Evolutionary conservation across 805 yeast genomes (phyloP).

Genomic region (Lachancea meyersii): DNA sequence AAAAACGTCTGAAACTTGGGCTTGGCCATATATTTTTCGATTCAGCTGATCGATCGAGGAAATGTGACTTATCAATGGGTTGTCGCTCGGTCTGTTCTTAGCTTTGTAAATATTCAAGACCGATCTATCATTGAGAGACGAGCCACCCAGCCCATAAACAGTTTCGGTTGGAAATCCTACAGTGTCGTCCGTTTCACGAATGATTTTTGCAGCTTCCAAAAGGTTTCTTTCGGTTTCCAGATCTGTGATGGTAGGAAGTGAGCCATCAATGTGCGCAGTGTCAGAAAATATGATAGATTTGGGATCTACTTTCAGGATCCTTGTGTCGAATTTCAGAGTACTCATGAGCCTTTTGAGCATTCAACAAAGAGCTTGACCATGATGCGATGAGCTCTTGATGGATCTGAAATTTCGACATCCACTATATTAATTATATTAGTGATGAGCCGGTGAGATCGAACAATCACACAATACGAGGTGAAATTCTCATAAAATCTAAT

Average conservation of each 20-base stretch:
- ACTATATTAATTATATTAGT: no score
- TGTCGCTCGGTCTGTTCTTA: slow-evolving; percentile 91
- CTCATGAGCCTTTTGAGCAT: slow-evolving; percentile 8
- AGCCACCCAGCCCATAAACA: slow-evolving; percentile 92
- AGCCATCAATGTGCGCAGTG: slow-evolving; percentile 33
- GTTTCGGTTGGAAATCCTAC: slow-evolving; percentile 97
- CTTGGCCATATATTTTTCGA: slow-evolving; percentile 44
- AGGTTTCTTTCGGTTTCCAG: slow-evolving; percentile 46
- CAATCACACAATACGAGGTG: no score
- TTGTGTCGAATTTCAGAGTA: slow-evolving; percentile 30
- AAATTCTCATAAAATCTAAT: no score
- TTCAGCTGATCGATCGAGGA: slow-evolving; percentile 70
- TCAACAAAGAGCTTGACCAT: slow-evolving; percentile 1
- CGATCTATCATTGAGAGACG: slow-evolving; percentile 65
- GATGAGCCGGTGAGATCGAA: no score
- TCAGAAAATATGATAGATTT: slow-evolving; percentile 42
- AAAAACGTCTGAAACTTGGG: slow-evolving; percentile 16
- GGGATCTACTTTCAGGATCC: slow-evolving; percentile 51
- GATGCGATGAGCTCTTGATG: slow-evolving; percentile 3
- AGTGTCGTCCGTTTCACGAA: slow-evolving; percentile 47
- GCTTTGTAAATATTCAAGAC: slow-evolving; percentile 77
- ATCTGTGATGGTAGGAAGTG: slow-evolving; percentile 44
- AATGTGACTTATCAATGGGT: slow-evolving; percentile 87
- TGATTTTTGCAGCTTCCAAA: slow-evolving; percentile 49
- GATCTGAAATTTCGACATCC: neutral